Evolutionary conservation across 1,284 basidiomycete species (phyloP).

Genomic region (Moesziomyces antarcticus): DNA sequence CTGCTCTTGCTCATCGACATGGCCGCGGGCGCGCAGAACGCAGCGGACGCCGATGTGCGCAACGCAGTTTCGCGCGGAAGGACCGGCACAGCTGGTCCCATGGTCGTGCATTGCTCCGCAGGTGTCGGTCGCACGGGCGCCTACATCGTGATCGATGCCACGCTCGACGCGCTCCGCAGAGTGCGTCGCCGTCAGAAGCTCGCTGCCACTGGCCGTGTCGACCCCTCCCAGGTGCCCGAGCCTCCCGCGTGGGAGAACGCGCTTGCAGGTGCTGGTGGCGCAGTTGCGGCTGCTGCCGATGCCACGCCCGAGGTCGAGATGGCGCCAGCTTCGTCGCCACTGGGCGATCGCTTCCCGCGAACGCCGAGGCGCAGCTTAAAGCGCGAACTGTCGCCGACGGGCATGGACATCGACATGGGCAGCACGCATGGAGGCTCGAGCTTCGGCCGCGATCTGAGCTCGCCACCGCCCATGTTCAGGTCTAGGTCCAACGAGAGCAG

Average conservation of each 20-base stretch:
- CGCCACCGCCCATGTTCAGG: conserved; percentile 51
- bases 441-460: conserved; percentile 39
- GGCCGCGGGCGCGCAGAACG: conserved; percentile 47
- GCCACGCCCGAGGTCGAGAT: conserved; percentile 44
- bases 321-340: conserved; percentile 19
- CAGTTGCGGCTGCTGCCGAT: neutral
- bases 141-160: conserved; percentile 60
- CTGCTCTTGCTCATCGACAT: conserved; percentile 56
- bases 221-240: neutral
- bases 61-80: conserved; percentile 2
- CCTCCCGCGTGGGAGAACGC: conserved; percentile 36
- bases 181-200: conserved; percentile 27
- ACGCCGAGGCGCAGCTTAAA: conserved; percentile 45
- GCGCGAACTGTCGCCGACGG: conserved; percentile 56
- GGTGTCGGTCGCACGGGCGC: conserved; percentile 65
- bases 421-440: conserved; percentile 16
- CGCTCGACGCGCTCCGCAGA: conserved; percentile 55
- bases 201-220: neutral
- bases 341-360: conserved; percentile 30
- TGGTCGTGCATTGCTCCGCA: conserved; percentile 67
- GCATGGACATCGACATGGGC: conserved; percentile 53
- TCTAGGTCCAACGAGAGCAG: conserved; percentile 38
- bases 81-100: conserved; percentile 37
- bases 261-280: neutral
- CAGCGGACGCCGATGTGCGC: conserved; percentile 38